These are phyloP conservation scores for Polytrichum formosum DNA, from an alignment of 225 moss, liverwort and hornwort species.

Conservation along the genomic window DNA sequence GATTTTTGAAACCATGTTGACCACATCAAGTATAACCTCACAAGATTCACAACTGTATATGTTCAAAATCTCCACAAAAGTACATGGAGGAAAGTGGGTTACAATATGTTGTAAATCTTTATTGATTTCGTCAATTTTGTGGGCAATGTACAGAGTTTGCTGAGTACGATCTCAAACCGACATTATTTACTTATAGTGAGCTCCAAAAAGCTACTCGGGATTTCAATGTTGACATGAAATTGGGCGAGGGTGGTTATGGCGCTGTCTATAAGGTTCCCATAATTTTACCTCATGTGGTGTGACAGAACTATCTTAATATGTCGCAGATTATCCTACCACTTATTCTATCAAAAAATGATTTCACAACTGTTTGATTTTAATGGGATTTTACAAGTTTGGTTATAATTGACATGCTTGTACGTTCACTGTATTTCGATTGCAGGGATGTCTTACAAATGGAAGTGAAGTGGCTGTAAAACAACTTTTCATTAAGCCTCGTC, in stretches of 20 bases:
- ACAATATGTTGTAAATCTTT: background rate
- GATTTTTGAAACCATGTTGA: background rate
- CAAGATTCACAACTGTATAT: background rate
- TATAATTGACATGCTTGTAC: too few relatives aligned
- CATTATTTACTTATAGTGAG: slow-evolving; percentile 18
- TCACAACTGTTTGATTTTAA: too few relatives aligned
- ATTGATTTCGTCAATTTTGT: background rate
- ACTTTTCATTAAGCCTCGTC: slow-evolving; percentile 38
- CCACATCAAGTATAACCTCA: background rate
- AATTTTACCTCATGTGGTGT: too few relatives aligned
- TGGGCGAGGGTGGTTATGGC: slow-evolving; percentile 33
- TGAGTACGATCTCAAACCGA: slow-evolving; percentile 26
- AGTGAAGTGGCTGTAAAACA: slow-evolving; percentile 48
- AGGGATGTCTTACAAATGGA: slow-evolving; percentile 36
- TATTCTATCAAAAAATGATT: too few relatives aligned
- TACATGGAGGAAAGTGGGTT: background rate
- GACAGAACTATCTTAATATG: too few relatives aligned
- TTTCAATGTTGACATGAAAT: slow-evolving; percentile 17
- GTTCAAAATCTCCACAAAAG: background rate
- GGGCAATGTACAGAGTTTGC: slow-evolving; percentile 25
- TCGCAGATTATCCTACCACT: too few relatives aligned
- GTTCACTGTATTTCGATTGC: background rate
- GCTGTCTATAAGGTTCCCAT: slow-evolving; percentile 24
- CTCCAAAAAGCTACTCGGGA: slow-evolving; percentile 23
- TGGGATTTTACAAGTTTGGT: too few relatives aligned